These are phyloP conservation scores for Syzygium aqueum DNA, from an alignment of 345 rosid genomes.

Conservation along the genomic window DNA sequence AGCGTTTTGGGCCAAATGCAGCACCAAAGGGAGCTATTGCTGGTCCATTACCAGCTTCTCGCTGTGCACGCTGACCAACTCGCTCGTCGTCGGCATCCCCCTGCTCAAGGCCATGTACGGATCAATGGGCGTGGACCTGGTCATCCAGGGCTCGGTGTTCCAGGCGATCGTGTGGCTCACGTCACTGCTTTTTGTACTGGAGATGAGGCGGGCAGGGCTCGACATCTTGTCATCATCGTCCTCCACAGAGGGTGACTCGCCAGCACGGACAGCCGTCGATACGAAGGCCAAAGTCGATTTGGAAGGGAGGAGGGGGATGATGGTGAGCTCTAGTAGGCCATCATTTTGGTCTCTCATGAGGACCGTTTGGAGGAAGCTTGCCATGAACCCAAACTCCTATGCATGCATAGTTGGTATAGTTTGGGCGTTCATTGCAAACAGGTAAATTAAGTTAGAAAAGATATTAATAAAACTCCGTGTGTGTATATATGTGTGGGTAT, in stretches of 20 bases:
- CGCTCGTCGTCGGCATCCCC: constrained; percentile 87
- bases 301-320: background rate
- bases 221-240: background rate
- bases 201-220: constrained; percentile 31
- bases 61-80: constrained; percentile 62
- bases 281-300: background rate
- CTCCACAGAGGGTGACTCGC: background rate
- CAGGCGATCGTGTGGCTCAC: constrained; percentile 88
- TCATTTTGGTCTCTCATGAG: constrained; percentile 50
- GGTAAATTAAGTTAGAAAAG: background rate
- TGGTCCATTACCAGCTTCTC: constrained; percentile 96
- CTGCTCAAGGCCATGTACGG: constrained; percentile 82
- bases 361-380: constrained; percentile 31
- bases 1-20: constrained; percentile 66
- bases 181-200: constrained; percentile 52
- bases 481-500: too few relatives aligned
- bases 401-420: constrained; percentile 32
- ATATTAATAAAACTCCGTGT: background rate
- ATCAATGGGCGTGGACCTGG: constrained; percentile 58
- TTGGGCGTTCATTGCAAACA: constrained; percentile 36
- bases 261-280: background rate
- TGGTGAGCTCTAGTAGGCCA: background rate
- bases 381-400: constrained; percentile 36
- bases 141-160: constrained; percentile 66
- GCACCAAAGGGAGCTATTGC: constrained; percentile 62